phyloP scores from a whole-genome alignment of 2,329 filamentous ascomycete genomes.

The Penicillium sp. region DNA sequence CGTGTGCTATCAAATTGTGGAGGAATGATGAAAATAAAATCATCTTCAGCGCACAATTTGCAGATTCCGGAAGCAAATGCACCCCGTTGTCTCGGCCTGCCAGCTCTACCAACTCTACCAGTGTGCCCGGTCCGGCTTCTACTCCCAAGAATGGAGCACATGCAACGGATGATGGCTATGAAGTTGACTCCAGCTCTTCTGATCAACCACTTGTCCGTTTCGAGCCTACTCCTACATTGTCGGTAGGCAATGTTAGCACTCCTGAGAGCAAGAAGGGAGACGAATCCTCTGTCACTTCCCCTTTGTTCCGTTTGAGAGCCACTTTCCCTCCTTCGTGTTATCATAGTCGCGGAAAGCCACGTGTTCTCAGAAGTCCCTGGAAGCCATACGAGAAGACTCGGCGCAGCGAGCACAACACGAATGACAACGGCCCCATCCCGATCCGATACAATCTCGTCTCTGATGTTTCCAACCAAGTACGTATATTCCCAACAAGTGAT shows the following conservation, averaged over 20 bases:
- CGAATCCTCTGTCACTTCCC: not conserved
- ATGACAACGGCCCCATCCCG: not conserved
- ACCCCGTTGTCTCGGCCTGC: not conserved
- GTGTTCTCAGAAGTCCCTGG: not conserved
- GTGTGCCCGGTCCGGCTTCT: not conserved
- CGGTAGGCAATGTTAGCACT: not conserved
- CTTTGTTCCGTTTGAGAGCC: not conserved
- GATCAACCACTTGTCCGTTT: not conserved
- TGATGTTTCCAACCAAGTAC: constrained; percentile 7
- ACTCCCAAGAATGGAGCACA: not conserved
- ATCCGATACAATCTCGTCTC: constrained; percentile 22
- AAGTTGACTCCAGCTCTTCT: not conserved
- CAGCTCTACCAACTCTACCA: not conserved
- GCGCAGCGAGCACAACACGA: not conserved
- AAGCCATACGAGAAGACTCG: not conserved
- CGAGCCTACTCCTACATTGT: not conserved
- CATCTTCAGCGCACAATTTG: not conserved
- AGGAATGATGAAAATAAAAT: not conserved
- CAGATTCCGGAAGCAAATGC: not conserved
- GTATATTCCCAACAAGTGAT: constrained; percentile 18
- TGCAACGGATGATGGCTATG: not conserved
- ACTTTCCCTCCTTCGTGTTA: not conserved
- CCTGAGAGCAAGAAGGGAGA: not conserved
- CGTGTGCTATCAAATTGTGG: not conserved
- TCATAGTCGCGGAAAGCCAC: no score